Evolutionary conservation across 2,329 filamentous ascomycete species (phyloP).

Genomic region (Fusarium verrucosum): DNA sequence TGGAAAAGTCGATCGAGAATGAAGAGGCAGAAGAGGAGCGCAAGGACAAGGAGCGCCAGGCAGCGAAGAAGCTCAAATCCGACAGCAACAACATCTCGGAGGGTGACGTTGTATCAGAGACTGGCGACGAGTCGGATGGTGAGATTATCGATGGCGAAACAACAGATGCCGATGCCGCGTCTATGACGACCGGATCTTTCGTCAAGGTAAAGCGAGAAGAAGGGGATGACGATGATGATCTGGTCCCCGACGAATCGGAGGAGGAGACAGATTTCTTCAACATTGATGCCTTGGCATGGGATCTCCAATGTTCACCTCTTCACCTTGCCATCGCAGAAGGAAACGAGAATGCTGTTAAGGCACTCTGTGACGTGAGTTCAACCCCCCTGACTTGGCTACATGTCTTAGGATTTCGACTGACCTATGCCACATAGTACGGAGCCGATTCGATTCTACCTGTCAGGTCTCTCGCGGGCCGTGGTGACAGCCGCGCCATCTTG

Average conservation of each 20-base stretch:
- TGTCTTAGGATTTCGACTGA: slow-evolving; percentile 5
- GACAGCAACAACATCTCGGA: neutral
- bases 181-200: slow-evolving; percentile 75
- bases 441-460: slow-evolving; percentile 80
- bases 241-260: slow-evolving; percentile 62
- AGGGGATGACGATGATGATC: slow-evolving; percentile 46
- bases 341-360: slow-evolving; percentile 72
- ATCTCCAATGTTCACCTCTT: slow-evolving; percentile 75
- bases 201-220: slow-evolving; percentile 68
- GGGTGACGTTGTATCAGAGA: slow-evolving; percentile 13
- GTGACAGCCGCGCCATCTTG: slow-evolving; percentile 69
- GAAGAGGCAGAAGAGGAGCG: slow-evolving; percentile 73
- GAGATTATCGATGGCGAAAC: slow-evolving; percentile 58
- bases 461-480: slow-evolving; percentile 66
- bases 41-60: slow-evolving; percentile 58
- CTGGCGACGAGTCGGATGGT: slow-evolving; percentile 51
- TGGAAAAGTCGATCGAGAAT: slow-evolving; percentile 78
- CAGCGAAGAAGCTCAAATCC: slow-evolving; percentile 37
- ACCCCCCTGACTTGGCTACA: neutral
- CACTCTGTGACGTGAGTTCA: slow-evolving; percentile 67
- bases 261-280: slow-evolving; percentile 83
- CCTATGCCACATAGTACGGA: slow-evolving; percentile 66
- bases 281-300: slow-evolving; percentile 82
- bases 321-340: slow-evolving; percentile 82
- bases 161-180: slow-evolving; percentile 60